Evolutionary conservation across 129 eudicot genomes (phyloP).

Genomic region (Saposhnikovia divaricata): DNA sequence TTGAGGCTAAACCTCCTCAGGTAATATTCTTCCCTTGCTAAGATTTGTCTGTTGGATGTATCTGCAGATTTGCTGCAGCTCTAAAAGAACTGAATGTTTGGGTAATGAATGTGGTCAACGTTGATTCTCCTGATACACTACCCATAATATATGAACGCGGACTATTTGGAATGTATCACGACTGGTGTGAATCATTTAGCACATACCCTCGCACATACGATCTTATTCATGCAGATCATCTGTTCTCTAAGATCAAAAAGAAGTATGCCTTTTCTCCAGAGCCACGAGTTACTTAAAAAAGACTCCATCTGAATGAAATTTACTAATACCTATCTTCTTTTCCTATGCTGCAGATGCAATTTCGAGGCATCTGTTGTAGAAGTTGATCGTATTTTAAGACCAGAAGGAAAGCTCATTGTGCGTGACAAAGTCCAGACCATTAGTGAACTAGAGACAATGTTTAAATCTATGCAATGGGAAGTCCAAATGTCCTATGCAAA

Average conservation of each 20-base stretch:
- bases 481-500: conserved; percentile 67
- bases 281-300: background rate
- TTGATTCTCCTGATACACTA: conserved; percentile 29
- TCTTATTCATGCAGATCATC: conserved; percentile 35
- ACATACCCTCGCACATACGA: conserved; percentile 33
- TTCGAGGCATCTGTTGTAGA: conserved; percentile 61
- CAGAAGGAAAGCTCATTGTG: conserved; percentile 79
- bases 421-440: conserved; percentile 61
- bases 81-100: conserved; percentile 25
- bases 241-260: conserved; percentile 28
- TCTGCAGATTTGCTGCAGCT: conserved; percentile 38
- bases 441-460: conserved; percentile 49
- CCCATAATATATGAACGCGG: conserved; percentile 35
- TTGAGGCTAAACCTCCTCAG: background rate
- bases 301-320: background rate
- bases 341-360: conserved; percentile 44
- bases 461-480: conserved; percentile 75
- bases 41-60: background rate
- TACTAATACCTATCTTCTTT: background rate
- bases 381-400: conserved; percentile 82
- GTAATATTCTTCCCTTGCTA: background rate
- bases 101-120: conserved; percentile 35
- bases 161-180: conserved; percentile 33
- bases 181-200: conserved; percentile 39
- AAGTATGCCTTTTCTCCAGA: conserved; percentile 8